These are phyloP conservation scores for Aspergillus versicolor DNA, from an alignment of 2,329 filamentous ascomycete species.

Conservation along the genomic window DNA sequence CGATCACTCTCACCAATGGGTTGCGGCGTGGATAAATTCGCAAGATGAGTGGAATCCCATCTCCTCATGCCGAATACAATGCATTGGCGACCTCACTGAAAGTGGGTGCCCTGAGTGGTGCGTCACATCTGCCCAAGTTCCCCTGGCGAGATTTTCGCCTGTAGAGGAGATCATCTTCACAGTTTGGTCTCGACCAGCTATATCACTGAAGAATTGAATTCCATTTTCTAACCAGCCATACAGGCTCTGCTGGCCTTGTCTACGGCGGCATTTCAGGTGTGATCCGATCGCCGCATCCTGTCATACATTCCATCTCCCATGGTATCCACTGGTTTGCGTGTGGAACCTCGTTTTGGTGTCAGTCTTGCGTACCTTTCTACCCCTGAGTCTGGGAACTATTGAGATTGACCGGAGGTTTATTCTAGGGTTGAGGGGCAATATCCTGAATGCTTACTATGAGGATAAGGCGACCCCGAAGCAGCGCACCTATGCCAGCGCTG, in stretches of 20 bases:
- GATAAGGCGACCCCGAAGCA: constrained; percentile 58
- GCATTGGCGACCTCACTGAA: constrained; percentile 49
- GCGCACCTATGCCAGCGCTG: constrained; percentile 64
- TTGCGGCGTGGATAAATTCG: not conserved
- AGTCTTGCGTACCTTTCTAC: constrained; percentile 26
- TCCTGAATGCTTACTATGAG: constrained; percentile 50
- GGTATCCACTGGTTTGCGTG: constrained; percentile 80
- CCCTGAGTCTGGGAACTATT: constrained; percentile 2
- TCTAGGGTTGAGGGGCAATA: constrained; percentile 42
- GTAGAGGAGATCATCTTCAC: not conserved
- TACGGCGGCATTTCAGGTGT: constrained; percentile 71
- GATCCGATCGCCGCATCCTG: constrained; percentile 62
- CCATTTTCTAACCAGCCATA: constrained; percentile 5
- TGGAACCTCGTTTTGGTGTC: constrained; percentile 74
- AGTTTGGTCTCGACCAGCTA: not conserved
- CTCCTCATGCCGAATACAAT: constrained; percentile 19
- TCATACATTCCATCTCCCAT: constrained; percentile 69
- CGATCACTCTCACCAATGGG: not conserved
- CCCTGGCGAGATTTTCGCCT: not conserved
- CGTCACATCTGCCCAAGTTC: constrained; percentile 17
- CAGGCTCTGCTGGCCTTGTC: constrained; percentile 55
- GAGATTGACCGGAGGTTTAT: constrained; percentile 25
- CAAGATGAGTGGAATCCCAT: constrained; percentile 29
- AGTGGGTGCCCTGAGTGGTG: constrained; percentile 61
- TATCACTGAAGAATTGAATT: not conserved